Evolutionary conservation across 305 asterid species (phyloP), one percentile per base, ranked within the genome.

Genomic region (Fraxinus dipetala): DNA sequence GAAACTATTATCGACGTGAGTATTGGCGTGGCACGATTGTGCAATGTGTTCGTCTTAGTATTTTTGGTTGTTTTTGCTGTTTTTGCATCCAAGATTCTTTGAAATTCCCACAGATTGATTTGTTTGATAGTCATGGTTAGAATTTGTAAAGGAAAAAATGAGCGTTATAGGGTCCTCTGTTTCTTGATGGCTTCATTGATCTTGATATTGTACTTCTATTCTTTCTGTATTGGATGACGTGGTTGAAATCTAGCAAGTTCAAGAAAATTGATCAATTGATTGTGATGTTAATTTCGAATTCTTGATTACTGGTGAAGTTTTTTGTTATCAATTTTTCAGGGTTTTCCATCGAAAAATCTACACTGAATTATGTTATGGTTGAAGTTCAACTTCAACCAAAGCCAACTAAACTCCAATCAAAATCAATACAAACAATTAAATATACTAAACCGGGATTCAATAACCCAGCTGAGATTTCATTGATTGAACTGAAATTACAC

Each of bases 11-110:
- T 31, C 4, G 79, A 72, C 4, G 35, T 61, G 69, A 79, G 54
- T 8, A 83, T 87, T 6, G 73, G 40, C 14, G 85, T 81, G 14
- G 3, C 82, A 67, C 40, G 81, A 56, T 63, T 78, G 45, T 77
- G 74, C 82, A 2, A 59, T 13, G 38, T 34, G n/a, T n/a, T 78
- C 40, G 2, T 34, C 70, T 18, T 32, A 14, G 24, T 75, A 61
- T 28, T 78, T 81, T 34, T 24, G 13, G 61, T 30, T 6, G 11
- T 48, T 70, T 67, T 26, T 78, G 34, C 45, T 61, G 83, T 72
- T 28, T 14, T 54, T 22, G 54, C 20, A 5, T 59, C 74, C 82
- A 80, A 75, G 73, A 79, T 67, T 75, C 26, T 70, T n/a, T 32
- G 56, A 77, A 48, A 43, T 74, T 22, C 22, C 14, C 36, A 13